A percentile compares a stretch with the other conserved stretches of the same genome.
Evolutionary conservation across 176 grass and related monocot species (phyloP).

Genomic region (Cocos nucifera): DNA sequence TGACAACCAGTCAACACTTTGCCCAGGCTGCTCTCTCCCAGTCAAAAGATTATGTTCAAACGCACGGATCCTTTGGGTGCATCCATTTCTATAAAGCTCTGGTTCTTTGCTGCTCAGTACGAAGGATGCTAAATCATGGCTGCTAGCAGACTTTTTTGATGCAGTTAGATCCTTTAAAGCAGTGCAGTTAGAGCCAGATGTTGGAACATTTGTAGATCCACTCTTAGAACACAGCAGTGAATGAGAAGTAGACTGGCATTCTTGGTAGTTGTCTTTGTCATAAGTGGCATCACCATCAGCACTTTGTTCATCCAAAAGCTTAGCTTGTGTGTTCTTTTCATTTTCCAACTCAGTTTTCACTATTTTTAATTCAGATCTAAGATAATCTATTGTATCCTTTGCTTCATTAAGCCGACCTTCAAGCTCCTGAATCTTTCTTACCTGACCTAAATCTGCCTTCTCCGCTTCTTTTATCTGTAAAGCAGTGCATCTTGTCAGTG

Average conservation of each 20-base stretch:
- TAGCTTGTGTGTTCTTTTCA: slow-evolving; percentile 33
- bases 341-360: slow-evolving; percentile 43
- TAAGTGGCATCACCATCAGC: slow-evolving; percentile 10
- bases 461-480: slow-evolving; percentile 64
- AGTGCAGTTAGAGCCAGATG: slow-evolving; percentile 22
- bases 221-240: slow-evolving; percentile 19
- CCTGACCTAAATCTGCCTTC: slow-evolving; percentile 34
- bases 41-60: slow-evolving; percentile 37
- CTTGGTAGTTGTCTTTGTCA: slow-evolving; percentile 18
- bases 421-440: slow-evolving; percentile 62
- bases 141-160: slow-evolving; percentile 14
- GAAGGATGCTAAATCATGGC: slow-evolving; percentile 35
- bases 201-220: slow-evolving; percentile 21
- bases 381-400: slow-evolving; percentile 31
- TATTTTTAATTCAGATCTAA: slow-evolving; percentile 50
- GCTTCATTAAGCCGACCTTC: slow-evolving; percentile 49
- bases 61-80: slow-evolving; percentile 74
- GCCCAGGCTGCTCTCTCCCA: slow-evolving; percentile 22
- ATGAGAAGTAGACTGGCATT: slow-evolving; percentile 11
- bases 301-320: slow-evolving; percentile 18
- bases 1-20: slow-evolving; percentile 30
- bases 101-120: slow-evolving; percentile 51
- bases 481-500: neutral
- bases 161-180: slow-evolving; percentile 22
- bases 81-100: slow-evolving; percentile 58